phyloP scores from a whole-genome alignment of 2,329 filamentous ascomycete species.

The Cladosporium sp. region DNA sequence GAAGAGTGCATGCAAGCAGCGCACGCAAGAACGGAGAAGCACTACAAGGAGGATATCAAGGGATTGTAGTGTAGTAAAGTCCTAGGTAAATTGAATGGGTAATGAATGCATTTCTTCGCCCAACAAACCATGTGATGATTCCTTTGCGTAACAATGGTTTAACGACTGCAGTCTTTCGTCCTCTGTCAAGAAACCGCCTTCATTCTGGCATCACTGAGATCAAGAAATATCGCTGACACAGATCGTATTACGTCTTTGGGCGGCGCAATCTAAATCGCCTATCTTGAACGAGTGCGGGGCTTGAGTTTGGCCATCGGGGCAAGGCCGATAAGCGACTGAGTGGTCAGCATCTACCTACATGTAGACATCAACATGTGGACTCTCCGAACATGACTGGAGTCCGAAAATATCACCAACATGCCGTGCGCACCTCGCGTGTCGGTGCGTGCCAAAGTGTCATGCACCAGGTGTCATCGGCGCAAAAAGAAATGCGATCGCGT shows the following conservation, averaged over 20 bases:
- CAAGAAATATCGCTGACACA: not conserved
- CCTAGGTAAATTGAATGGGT: not conserved
- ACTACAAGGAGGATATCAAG: constrained; percentile 20
- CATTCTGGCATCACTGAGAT: too few species aligned
- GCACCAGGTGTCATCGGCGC: constrained; percentile 39
- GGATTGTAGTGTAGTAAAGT: not conserved
- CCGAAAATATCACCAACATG: not conserved
- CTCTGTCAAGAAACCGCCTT: too few species aligned
- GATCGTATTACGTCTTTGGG: not conserved
- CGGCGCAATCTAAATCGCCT: not conserved
- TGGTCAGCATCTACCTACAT: not conserved
- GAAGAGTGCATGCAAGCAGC: constrained; percentile 36
- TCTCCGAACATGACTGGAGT: not conserved
- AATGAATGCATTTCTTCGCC: not conserved
- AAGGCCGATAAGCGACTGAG: not conserved
- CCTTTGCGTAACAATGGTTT: too few species aligned
- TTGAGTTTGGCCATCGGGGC: not conserved
- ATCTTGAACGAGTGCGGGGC: not conserved
- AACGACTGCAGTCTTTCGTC: too few species aligned
- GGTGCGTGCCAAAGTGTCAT: constrained; percentile 16
- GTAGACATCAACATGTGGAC: not conserved
- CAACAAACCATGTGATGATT: too few species aligned
- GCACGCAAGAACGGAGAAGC: constrained; percentile 34
- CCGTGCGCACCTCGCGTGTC: not conserved
- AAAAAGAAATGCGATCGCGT: constrained; percentile 43